Conservation (phyloP, 1,139 yeast species). For the Lodderomyces orthopsilosis region DNA sequence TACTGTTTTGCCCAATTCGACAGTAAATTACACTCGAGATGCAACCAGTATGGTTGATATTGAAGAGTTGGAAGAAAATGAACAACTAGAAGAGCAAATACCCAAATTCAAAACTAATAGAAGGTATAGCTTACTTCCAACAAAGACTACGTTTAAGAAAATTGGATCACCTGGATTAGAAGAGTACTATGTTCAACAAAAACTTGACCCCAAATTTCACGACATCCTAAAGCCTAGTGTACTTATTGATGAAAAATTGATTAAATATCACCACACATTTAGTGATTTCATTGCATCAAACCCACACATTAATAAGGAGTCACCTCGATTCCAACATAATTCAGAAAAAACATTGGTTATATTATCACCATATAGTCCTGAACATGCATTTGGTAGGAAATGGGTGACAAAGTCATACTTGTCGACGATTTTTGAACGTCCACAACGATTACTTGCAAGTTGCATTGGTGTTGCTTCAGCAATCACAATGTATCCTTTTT, state of each 20-base stretch:
- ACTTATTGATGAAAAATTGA: conserved; percentile 34
- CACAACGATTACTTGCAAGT: conserved; percentile 74
- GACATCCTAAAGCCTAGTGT: conserved; percentile 32
- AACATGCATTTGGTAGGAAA: conserved; percentile 69
- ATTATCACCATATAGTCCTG: conserved; percentile 57
- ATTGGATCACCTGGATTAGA: conserved; percentile 17
- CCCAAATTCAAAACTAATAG: conserved; percentile 37
- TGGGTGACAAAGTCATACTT: conserved; percentile 74
- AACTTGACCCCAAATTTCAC: conserved; percentile 22
- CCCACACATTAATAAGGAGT: conserved; percentile 53
- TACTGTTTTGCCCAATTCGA: conserved; percentile 33
- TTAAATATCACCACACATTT: conserved; percentile 42
- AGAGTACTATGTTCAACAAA: conserved; percentile 14
- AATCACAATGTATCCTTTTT: conserved; percentile 63
- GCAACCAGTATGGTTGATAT: conserved; percentile 31
- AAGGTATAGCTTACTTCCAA: conserved; percentile 30
- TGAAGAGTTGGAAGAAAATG: conserved; percentile 36
- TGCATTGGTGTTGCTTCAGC: conserved; percentile 81
- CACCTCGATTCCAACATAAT: conserved; percentile 44
- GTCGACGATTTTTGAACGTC: conserved; percentile 77
- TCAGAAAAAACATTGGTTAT: conserved; percentile 52
- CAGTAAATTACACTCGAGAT: conserved; percentile 22
- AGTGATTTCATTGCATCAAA: conserved; percentile 49
- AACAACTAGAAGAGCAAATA: conserved; percentile 30
- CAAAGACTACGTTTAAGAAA: conserved; percentile 12